Evolutionary conservation across 805 yeast species (phyloP), one percentile per base, ranked within the genome.

Genomic region (Nakazawaea ernobii): DNA sequence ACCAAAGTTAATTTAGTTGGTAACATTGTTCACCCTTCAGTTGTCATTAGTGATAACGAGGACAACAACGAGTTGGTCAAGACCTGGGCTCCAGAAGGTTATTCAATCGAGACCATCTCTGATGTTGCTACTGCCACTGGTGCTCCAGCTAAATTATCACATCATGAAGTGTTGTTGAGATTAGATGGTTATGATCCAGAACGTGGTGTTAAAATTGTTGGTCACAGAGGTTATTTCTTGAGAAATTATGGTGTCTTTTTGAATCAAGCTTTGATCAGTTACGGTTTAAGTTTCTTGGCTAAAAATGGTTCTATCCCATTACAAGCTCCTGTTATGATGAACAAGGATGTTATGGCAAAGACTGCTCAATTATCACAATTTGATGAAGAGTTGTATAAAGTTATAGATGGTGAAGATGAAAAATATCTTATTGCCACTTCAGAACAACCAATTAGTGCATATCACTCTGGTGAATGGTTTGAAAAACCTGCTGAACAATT

Each of bases 241-340:
- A 84, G 97, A 74, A 84, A 85, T 66, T 86, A 81, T 60, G 99
- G 99, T 73, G 99, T 94, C 42, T 94, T 91, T 73, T 79, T 94
- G 68, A 94, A 94, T 77, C 98, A 94, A 74, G 99, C 99, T 39
- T 76, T 94, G 67, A 94, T 94, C 68, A 94, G 91, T 79, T 92
- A 91, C 64, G 99, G 99, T 58, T 79, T 94, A 64, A 75, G 77
- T 51, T 91, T 89, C 71, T 78, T 94, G 66, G 79, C 87, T 54
- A 71, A 79, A 59, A 80, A 83, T 58, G 90, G 83, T 44, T 94
- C 89, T 75, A 74, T 75, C 47, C 96, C 98, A 53, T 76, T 94
- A 68, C 99, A 94, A 75, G 95, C 99, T 13, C 99, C 99, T 49
- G 97, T 92, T 39, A 94, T 94, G 99, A 89, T 94, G 97, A 94